Conservation (phyloP, 441 rosid species). For the Adansonia grandidieri region DNA sequence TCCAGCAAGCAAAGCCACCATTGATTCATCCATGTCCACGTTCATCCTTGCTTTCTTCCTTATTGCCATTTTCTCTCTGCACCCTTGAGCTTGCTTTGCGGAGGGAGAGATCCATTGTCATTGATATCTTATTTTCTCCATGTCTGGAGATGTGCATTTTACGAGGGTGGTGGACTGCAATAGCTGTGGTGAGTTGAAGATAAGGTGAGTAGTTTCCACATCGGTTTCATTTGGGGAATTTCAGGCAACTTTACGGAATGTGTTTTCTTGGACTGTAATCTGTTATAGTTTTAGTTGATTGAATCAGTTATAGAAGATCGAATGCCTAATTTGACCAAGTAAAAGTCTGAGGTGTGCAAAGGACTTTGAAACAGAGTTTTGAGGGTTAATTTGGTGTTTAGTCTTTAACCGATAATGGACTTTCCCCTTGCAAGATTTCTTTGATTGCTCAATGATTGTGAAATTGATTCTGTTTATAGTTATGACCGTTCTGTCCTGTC, state of each 20-base stretch:
- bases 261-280: background rate
- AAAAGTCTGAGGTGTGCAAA: background rate
- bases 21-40: background rate
- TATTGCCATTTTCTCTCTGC: background rate
- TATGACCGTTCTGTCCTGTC: slow-evolving; percentile 24
- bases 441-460: slow-evolving; percentile 29
- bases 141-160: background rate
- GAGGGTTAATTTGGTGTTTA: slow-evolving; percentile 6
- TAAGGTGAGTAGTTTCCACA: background rate
- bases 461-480: slow-evolving; percentile 39
- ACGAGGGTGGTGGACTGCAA: background rate
- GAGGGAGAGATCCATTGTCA: background rate
- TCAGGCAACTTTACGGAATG: background rate
- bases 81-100: background rate
- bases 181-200: background rate
- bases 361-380: background rate
- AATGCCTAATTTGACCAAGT: slow-evolving; percentile 10
- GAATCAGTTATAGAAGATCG: background rate
- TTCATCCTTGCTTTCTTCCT: background rate
- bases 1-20: background rate
- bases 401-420: background rate
- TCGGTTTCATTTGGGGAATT: background rate
- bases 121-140: background rate
- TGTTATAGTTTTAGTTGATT: background rate
- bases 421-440: slow-evolving; percentile 25